Evolutionary conservation across 2,329 filamentous ascomycete species (phyloP), one percentile per base, ranked within the genome.

Genomic region (Madurella fahalii): DNA sequence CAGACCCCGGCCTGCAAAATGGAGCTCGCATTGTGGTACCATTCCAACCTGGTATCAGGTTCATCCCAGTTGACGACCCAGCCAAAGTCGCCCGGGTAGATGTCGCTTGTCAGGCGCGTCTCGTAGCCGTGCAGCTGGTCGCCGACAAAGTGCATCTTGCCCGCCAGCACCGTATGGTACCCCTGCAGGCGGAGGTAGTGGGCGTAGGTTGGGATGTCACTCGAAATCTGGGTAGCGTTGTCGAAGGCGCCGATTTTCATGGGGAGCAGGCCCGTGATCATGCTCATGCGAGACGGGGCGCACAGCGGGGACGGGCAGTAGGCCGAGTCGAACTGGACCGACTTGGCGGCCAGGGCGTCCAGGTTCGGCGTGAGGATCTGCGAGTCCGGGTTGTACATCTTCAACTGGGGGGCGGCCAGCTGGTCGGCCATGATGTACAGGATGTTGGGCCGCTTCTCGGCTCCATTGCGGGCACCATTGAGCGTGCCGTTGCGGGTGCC

Each of bases 361-460:
- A 96, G 82, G 73, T 96, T 86, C 46, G 92, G 92, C 1, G 92
- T 96, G 73, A 91, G 89, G 79, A 96, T 96, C 69, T 89, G 87
- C 1, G 91, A 95, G 50, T 87, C 78, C 44, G 85, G 81, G 71
- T 96, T 92, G 77, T 96, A 91, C 77, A 96, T 93, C 76, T 91
- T 93, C 63, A 96, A 83, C 63, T 92, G 81, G 16, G 92, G 92
- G 30, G 92, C 92, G 16, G 92, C 89, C 70, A 96, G 84, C 76
- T 96, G 92, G 73, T 96, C 92, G 52, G 92, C 92, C 91, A 96
- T 96, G 75, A 96, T 95, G 77, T 94, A 96, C 45, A 92, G 78
- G 63, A 93, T 89, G 72, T 92, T 92, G 58, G 87, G 87, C 68
- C 79, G 80, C 62, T 76, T 76, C 56, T 68, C 42, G 30, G 17